phyloP scores from a whole-genome alignment of 2,329 filamentous ascomycete species.

The Talaromyces sp. region DNA sequence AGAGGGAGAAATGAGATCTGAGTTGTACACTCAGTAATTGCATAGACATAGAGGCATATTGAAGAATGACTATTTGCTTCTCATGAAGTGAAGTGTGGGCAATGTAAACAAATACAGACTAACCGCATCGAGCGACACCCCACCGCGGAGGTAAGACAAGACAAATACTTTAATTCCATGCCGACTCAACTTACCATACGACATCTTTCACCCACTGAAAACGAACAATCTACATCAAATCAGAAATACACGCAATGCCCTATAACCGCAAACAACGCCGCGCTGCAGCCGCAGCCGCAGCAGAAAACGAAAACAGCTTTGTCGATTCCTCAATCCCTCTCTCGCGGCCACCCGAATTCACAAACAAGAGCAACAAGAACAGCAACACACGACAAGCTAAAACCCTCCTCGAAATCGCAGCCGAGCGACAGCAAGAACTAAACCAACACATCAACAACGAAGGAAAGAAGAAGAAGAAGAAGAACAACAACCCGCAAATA shows the following conservation, averaged over 20 bases:
- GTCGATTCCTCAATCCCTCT: constrained; percentile 36
- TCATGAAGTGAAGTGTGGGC: not conserved
- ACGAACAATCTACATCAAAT: not conserved
- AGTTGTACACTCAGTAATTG: not conserved
- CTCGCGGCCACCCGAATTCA: constrained; percentile 24
- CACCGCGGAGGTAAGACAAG: constrained; percentile 1
- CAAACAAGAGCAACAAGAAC: constrained; percentile 19
- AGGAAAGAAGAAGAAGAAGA: constrained; percentile 1
- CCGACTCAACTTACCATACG: not conserved
- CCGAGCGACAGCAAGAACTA: constrained; percentile 41
- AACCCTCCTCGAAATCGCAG: constrained; percentile 46
- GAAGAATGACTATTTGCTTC: too few species aligned
- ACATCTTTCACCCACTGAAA: not conserved
- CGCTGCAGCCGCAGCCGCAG: constrained; percentile 28
- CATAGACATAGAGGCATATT: too few species aligned
- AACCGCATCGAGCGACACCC: constrained; percentile 3
- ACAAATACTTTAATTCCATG: constrained; percentile 1
- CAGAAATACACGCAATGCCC: not conserved
- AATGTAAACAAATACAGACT: not conserved
- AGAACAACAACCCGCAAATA: not conserved
- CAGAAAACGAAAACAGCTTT: constrained; percentile 22
- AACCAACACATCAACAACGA: constrained; percentile 14
- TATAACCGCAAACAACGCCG: constrained; percentile 42
- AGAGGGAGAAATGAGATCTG: not conserved
- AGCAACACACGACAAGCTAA: constrained; percentile 26